Conservation (phyloP, 176 grass and related monocot species). For the Puya raimondii region DNA sequence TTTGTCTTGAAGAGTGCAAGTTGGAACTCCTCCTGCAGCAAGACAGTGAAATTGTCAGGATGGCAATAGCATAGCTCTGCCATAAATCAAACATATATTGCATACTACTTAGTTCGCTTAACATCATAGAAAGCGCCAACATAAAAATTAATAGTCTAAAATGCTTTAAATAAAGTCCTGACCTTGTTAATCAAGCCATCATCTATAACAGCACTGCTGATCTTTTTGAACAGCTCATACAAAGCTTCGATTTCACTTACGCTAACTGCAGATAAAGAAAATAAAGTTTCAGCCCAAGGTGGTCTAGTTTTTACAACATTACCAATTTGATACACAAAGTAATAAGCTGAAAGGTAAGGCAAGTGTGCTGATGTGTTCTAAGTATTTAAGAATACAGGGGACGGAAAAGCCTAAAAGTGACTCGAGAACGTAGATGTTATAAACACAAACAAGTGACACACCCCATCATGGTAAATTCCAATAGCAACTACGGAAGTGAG, state of each 20-base stretch:
- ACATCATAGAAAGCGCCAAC: neutral
- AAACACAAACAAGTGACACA: no score
- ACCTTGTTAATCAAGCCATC: slow-evolving; percentile 90
- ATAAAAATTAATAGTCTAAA: neutral
- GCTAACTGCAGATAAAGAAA: slow-evolving; percentile 38
- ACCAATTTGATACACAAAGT: neutral
- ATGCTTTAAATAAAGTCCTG: neutral
- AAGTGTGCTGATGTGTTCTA: neutral
- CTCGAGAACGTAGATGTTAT: no score
- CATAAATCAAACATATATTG: neutral
- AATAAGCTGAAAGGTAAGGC: neutral
- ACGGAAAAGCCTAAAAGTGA: neutral
- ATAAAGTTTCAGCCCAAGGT: neutral
- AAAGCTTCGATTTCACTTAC: slow-evolving; percentile 81
- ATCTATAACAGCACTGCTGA: slow-evolving; percentile 75
- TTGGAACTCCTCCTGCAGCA: slow-evolving; percentile 75
- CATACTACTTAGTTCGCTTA: neutral
- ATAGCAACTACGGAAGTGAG: no score
- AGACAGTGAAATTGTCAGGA: slow-evolving; percentile 16
- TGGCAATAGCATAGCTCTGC: neutral
- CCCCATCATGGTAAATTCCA: no score
- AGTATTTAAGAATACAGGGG: neutral
- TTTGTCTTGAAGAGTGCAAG: slow-evolving; percentile 82
- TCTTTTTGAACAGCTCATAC: slow-evolving; percentile 85
- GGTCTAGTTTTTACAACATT: neutral